Evolutionary conservation across 2,329 filamentous ascomycete species (phyloP), one percentile per base, ranked within the genome.

Genomic region (Beauveria bassiana): DNA sequence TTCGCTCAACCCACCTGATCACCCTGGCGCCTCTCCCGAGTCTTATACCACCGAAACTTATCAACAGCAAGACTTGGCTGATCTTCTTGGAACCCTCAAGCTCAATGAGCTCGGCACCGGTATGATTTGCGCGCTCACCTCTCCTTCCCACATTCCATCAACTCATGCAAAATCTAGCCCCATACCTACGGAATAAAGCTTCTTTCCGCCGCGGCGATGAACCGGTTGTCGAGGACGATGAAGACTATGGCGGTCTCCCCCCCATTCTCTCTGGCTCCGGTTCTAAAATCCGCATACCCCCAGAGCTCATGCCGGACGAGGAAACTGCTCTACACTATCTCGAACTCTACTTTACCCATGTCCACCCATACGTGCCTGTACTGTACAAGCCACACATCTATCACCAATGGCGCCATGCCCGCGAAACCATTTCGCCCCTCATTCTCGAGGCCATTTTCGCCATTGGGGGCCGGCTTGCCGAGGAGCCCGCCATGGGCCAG

Each of bases 301-400:
- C 89, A 0, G 92, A 96, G 69, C 82, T 98, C 69, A 96, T 98
- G 92, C 93, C 93, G 1, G 84, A 88, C 34, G 91, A 97, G 38
- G 87, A 91, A 50, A 90, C 90, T 42, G 87, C 88, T 5, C 78
- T 92, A 70, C 84, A 89, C 42, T 96, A 95, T 71, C 96, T 98
- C 71, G 86, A 95, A 45, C 88, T 96, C 49, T 98, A 91, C 72
- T 98, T 98, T 73, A 79, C 82, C 40, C 87, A 97, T 67, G 89
- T 97, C 38, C 95, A 98, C 69, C 93, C 93, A 0, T 98, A 96
- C 68, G 87, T 96, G 2, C 93, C 93, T 0, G 91, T 98, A 3
- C 78, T 98, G 59, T 93, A 95, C 75, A 90, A 91, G 69, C 78
- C 83, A 2, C 80, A 88, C 45, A 90, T 98, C 68, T 96, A 95